Percentiles rank a stretch among this genome's conserved stretches.
Conservation (phyloP, 148 eudicot genomes). For the Amaranthus hypochondriacus region DNA sequence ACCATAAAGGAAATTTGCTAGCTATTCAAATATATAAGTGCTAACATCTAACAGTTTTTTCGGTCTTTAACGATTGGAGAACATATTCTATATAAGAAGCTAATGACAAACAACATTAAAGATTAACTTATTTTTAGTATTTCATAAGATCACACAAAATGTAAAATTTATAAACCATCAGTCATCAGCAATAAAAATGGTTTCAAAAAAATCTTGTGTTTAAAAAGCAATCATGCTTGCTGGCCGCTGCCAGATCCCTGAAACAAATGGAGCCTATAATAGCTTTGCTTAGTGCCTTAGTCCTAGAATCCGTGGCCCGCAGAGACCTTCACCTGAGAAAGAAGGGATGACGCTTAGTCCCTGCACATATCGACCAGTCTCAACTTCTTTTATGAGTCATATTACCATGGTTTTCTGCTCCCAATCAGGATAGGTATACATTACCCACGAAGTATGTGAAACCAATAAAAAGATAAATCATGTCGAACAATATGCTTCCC, state of each 20-base stretch:
- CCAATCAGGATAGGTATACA: not conserved
- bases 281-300: not conserved
- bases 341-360: not conserved
- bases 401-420: not conserved
- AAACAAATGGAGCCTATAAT: not conserved
- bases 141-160: not conserved
- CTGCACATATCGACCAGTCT: not conserved
- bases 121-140: not conserved
- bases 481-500: not conserved
- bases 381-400: not conserved
- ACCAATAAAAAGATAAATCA: not conserved
- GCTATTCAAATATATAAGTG: not conserved
- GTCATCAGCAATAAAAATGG: not conserved
- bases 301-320: not conserved
- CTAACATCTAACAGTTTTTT: not conserved
- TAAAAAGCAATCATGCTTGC: not conserved
- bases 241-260: not conserved
- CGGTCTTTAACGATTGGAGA: not conserved
- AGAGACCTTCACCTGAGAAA: not conserved
- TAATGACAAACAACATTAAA: not conserved
- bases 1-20: not conserved
- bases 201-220: not conserved
- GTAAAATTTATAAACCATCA: not conserved
- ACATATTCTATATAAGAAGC: not conserved
- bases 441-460: not conserved